A percentile compares a stretch with the other conserved stretches of the same genome.
Evolutionary conservation across 192 early-diverging fungal species (phyloP).

Genomic region (Mortierella alpina): DNA sequence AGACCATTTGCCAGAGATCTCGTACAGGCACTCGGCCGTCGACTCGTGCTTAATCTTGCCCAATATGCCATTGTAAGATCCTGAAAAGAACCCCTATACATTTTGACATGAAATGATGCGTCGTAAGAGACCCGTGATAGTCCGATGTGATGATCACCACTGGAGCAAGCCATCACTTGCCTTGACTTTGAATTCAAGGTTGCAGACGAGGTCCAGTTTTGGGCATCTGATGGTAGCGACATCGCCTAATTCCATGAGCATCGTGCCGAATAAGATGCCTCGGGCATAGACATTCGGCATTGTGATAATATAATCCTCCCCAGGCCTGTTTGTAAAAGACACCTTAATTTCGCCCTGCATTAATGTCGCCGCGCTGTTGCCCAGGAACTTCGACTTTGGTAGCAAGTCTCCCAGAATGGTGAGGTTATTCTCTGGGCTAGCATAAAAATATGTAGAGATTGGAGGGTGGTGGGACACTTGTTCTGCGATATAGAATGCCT

Average conservation of each 20-base stretch:
- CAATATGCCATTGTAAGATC: conserved; percentile 80
- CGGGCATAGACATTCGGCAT: conserved; percentile 96
- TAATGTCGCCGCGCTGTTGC: conserved; percentile 90
- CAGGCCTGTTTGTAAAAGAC: conserved; percentile 68
- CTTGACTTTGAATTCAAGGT: conserved; percentile 93
- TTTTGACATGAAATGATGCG: background rate
- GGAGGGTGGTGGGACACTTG: conserved; percentile 97
- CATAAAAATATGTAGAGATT: conserved; percentile 85
- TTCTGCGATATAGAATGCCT: conserved; percentile 86
- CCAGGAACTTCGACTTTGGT: conserved; percentile 89
- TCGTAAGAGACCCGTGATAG: background rate
- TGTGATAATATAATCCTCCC: conserved; percentile 84
- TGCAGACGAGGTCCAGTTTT: conserved; percentile 80
- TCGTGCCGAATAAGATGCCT: conserved; percentile 92
- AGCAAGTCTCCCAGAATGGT: conserved; percentile 82
- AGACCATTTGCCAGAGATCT: conserved; percentile 93
- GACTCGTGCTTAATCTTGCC: conserved; percentile 86
- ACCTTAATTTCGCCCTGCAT: conserved; percentile 81
- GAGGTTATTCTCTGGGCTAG: conserved; percentile 84
- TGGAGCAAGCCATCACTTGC: conserved; percentile 50
- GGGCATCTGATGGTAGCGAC: conserved; percentile 76
- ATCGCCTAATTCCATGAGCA: conserved; percentile 94
- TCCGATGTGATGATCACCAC: background rate
- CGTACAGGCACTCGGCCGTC: conserved; percentile 79
- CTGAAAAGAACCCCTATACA: conserved; percentile 76